These are phyloP conservation scores for Peronospora farinosa DNA, from an alignment of 352 stramenopile genomes.

Conservation along the genomic window DNA sequence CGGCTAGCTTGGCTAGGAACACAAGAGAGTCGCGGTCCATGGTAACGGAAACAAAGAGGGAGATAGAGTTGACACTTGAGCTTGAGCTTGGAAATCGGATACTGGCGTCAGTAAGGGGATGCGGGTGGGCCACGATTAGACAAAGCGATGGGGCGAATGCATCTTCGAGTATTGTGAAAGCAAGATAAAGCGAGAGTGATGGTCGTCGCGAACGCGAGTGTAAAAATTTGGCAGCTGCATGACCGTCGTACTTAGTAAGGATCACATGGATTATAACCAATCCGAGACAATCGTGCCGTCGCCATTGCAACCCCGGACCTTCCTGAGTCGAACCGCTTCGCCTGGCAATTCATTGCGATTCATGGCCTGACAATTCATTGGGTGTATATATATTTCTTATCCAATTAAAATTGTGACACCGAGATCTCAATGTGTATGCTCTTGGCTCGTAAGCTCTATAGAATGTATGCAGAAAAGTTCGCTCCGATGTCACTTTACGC, in stretches of 20 bases:
- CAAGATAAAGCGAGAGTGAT: constrained; percentile 10
- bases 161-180: background rate
- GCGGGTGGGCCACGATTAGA: background rate
- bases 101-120: constrained; percentile 37
- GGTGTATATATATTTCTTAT: no score
- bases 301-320: background rate
- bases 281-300: background rate
- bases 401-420: no score
- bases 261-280: constrained; percentile 12
- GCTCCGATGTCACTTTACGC: no score
- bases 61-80: constrained; percentile 16
- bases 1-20: constrained; percentile 77
- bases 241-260: constrained; percentile 19
- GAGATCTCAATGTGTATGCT: no score
- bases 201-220: constrained; percentile 11
- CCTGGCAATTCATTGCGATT: background rate
- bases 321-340: background rate
- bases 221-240: constrained; percentile 29
- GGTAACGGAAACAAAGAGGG: constrained; percentile 6
- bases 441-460: no score
- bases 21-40: constrained; percentile 81
- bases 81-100: constrained; percentile 56
- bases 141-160: constrained; percentile 16
- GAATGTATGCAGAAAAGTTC: no score
- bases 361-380: no score